Conservation (phyloP, 2,329 filamentous ascomycete species). For the Lachnellula willkommii region DNA sequence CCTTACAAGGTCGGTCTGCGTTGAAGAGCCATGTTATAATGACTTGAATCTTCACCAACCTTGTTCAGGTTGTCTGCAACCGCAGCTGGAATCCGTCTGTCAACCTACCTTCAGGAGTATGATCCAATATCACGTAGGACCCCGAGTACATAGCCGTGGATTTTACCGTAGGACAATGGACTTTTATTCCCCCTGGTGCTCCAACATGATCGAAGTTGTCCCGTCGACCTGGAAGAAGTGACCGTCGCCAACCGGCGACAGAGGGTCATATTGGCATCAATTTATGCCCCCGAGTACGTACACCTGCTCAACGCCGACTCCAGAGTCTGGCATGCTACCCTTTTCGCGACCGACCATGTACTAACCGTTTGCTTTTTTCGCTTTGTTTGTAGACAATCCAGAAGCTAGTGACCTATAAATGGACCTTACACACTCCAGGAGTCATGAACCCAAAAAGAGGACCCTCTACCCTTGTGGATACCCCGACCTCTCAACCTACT, state of each 20-base stretch:
- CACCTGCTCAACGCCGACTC: constrained; percentile 25
- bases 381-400: constrained; percentile 20
- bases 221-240: neutral
- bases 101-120: neutral
- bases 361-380: constrained; percentile 23
- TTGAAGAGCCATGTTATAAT: neutral
- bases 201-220: neutral
- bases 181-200: neutral
- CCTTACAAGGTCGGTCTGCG: neutral
- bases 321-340: constrained; percentile 23
- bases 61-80: constrained; percentile 9
- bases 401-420: neutral
- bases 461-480: constrained; percentile 9
- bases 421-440: neutral
- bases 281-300: constrained; percentile 31
- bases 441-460: neutral
- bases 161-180: constrained; percentile 1
- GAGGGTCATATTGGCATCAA: constrained; percentile 20
- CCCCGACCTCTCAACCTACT: neutral
- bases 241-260: constrained; percentile 19
- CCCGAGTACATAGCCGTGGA: constrained; percentile 3
- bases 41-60: neutral
- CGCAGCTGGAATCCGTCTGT: constrained; percentile 3
- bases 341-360: constrained; percentile 23
- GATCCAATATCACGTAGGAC: constrained; percentile 1